Evolutionary conservation across 2,329 filamentous ascomycete species (phyloP).

Genomic region (Neonectria sp.): DNA sequence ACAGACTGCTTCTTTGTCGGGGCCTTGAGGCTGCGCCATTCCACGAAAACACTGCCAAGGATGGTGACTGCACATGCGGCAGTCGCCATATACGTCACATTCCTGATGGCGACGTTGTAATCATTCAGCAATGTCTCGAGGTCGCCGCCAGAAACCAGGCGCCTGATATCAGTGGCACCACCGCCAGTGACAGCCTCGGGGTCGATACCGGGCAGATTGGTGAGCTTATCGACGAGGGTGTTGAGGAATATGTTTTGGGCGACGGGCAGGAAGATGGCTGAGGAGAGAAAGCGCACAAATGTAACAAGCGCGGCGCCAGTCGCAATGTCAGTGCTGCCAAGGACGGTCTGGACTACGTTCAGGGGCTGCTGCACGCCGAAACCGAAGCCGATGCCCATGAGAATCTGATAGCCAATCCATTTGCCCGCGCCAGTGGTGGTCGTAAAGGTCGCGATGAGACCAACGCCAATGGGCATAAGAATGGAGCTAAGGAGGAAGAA

Average conservation of each 20-base stretch:
- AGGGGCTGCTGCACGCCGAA: conserved; percentile 61
- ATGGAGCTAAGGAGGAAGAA: conserved; percentile 57
- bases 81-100: conserved; percentile 27
- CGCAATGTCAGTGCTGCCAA: conserved; percentile 44
- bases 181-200: conserved; percentile 55
- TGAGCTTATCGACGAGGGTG: conserved; percentile 57
- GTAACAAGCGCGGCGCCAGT: conserved; percentile 55
- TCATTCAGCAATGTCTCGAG: neutral
- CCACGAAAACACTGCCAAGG: conserved; percentile 44
- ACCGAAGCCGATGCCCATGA: conserved; percentile 54
- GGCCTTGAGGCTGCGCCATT: conserved; percentile 26
- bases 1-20: neutral
- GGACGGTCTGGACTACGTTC: conserved; percentile 59
- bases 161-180: conserved; percentile 72
- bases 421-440: conserved; percentile 50
- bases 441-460: conserved; percentile 59
- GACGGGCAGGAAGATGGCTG: conserved; percentile 63
- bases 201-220: conserved; percentile 53
- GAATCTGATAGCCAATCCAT: conserved; percentile 62
- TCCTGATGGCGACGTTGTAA: conserved; percentile 4
- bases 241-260: conserved; percentile 67
- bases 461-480: conserved; percentile 55
- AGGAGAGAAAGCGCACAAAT: conserved; percentile 55
- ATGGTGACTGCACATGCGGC: conserved; percentile 55
- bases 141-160: neutral